phyloP scores from a whole-genome alignment of 441 rosid genomes.

The Bocquillonia castaneifolia region DNA sequence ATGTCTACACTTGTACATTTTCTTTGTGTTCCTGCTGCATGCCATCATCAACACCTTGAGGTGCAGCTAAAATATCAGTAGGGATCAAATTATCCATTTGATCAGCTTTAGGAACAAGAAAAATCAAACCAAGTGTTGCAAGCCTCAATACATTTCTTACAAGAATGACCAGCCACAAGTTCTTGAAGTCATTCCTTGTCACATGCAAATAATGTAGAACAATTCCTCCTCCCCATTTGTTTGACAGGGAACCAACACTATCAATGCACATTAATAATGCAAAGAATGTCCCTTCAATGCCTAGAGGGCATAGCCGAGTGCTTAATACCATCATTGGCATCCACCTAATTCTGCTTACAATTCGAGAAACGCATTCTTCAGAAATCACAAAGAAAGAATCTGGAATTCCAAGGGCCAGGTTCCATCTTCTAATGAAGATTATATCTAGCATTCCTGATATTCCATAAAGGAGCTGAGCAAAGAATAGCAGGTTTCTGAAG shows the following conservation, averaged over 20 bases:
- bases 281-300: constrained; percentile 77
- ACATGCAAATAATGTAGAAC: constrained; percentile 55
- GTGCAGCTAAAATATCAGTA: constrained; percentile 24
- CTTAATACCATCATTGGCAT: constrained; percentile 74
- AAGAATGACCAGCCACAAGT: constrained; percentile 61
- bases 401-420: constrained; percentile 55
- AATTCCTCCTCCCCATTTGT: constrained; percentile 69
- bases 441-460: constrained; percentile 69
- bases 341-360: constrained; percentile 62
- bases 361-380: constrained; percentile 59
- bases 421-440: constrained; percentile 62
- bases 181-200: constrained; percentile 53
- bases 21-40: no score
- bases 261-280: constrained; percentile 79
- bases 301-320: constrained; percentile 65
- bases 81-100: constrained; percentile 41
- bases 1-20: no score
- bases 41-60: no score
- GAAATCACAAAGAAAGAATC: constrained; percentile 63
- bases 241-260: constrained; percentile 56
- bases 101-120: constrained; percentile 56
- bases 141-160: constrained; percentile 58
- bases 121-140: constrained; percentile 52
- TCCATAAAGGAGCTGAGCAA: constrained; percentile 56
- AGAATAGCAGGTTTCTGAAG: constrained; percentile 54